A percentile compares a stretch with the other conserved stretches of the same genome.
Evolutionary conservation across 352 stramenopile genomes (phyloP).

Genomic region (Pythium aristosporum): DNA sequence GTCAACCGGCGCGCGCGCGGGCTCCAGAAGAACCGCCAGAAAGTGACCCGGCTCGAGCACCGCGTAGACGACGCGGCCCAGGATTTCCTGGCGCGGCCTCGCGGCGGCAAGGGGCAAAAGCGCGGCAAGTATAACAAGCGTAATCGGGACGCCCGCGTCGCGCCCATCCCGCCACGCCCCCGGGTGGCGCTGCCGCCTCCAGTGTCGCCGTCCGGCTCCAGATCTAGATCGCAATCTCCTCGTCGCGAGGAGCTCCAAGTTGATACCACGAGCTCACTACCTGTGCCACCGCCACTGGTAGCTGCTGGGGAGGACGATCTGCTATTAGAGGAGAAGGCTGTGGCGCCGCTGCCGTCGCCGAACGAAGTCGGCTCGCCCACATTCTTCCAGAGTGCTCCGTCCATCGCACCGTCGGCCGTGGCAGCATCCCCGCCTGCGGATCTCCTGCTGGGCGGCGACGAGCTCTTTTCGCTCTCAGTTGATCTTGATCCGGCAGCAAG

Average conservation of each 20-base stretch:
- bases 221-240: not conserved
- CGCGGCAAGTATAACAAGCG: slow-evolving; percentile 22
- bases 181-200: not conserved
- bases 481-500: not conserved
- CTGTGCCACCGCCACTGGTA: not conserved
- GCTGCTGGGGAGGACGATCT: not conserved
- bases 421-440: not conserved
- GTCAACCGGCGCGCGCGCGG: slow-evolving; percentile 18
- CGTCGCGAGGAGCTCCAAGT: not conserved
- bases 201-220: not conserved
- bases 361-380: slow-evolving; percentile 10
- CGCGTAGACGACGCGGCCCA: slow-evolving; percentile 20
- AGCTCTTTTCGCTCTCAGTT: slow-evolving; percentile 5
- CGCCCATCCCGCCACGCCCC: slow-evolving; percentile 5
- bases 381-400: not conserved
- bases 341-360: slow-evolving; percentile 4
- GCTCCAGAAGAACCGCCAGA: slow-evolving; percentile 17
- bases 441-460: slow-evolving; percentile 6
- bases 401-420: not conserved
- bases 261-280: not conserved
- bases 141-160: slow-evolving; percentile 7
- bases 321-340: not conserved
- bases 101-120: slow-evolving; percentile 16
- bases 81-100: slow-evolving; percentile 12
- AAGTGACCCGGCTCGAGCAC: slow-evolving; percentile 17